These are phyloP conservation scores for Dimargaris verticillata DNA, from an alignment of 192 early-diverging fungal genomes.

Conservation along the genomic window DNA sequence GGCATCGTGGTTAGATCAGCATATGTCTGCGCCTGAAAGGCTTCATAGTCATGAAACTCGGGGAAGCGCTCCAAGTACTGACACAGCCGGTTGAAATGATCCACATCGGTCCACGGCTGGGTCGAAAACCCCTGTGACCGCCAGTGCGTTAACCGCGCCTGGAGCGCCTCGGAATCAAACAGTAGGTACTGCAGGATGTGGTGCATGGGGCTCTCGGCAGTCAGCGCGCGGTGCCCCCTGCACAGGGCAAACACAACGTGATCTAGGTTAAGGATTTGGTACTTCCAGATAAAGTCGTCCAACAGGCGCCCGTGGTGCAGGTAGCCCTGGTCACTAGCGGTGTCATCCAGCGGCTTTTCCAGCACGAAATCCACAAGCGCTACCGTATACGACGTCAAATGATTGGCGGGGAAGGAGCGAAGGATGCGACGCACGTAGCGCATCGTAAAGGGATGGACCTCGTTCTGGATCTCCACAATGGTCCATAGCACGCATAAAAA, in stretches of 20 bases:
- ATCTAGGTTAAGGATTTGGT: slow-evolving; percentile 47
- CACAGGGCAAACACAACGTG: slow-evolving; percentile 52
- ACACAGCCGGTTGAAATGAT: slow-evolving; percentile 43
- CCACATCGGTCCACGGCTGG: slow-evolving; percentile 54
- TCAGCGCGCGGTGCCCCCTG: slow-evolving; percentile 34
- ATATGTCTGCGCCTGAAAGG: slow-evolving; percentile 28
- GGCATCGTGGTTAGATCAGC: slow-evolving; percentile 16
- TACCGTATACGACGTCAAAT: slow-evolving; percentile 50
- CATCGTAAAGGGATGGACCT: slow-evolving; percentile 15
- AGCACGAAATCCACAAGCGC: slow-evolving; percentile 51
- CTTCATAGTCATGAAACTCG: slow-evolving; percentile 61
- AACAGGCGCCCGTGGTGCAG: slow-evolving; percentile 21
- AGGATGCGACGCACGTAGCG: slow-evolving; percentile 42
- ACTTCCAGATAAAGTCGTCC: slow-evolving; percentile 53
- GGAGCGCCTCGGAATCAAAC: slow-evolving; percentile 30
- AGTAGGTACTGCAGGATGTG: slow-evolving; percentile 33
- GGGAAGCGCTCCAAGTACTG: slow-evolving; percentile 46
- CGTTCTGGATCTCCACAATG: slow-evolving; percentile 26
- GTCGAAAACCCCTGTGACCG: slow-evolving; percentile 40
- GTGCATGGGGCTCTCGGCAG: slow-evolving; percentile 29
- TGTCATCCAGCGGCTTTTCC: slow-evolving; percentile 20
- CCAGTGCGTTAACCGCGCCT: slow-evolving; percentile 41
- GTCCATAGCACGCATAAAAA: slow-evolving; percentile 54
- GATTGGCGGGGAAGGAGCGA: slow-evolving; percentile 46
- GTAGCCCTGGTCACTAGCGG: neutral